Base-by-base conservation (phyloP, 371 early-diverging fungal species). In the Mortierella sp. region DNA sequence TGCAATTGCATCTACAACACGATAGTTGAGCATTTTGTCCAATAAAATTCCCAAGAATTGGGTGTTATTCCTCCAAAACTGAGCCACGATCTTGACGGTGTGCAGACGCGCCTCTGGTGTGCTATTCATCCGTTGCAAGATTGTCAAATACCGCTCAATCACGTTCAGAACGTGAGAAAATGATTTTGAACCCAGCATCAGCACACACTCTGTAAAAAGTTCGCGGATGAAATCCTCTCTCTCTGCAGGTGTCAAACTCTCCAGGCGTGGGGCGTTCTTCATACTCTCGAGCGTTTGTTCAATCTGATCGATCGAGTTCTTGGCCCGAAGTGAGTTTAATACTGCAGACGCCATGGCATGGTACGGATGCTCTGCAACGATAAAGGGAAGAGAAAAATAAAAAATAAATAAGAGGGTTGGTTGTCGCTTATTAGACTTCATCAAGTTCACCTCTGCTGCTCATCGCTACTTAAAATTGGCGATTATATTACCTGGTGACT, bases 111-210 rank as follows among this genome's bases (percentile, higher is more conserved):
- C 88, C 67, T 92, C 92, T 26, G 89, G 86, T 6, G 88, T 87
- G 10, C 75, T 63, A 78, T 93, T 94, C 40, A 92, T 77, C 43
- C 84, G 78, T 39, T 94, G 90, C 64, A 96, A 84, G 16, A 94
- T 86, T 22, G 87, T 84, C 60, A 95, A 78, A 75, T 94, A 94
- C 62, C 95, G 86, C 75, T 98, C 98, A 47, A 97, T 90, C 10
- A 96, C 93, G 75, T 94, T 96, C 73, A 97, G 79, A 52, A 95
- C 89, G 79, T 98, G 98, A 55, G 94, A 94, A 88, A 98, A 97
- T 83, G 94, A 94, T 85, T 97, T 97, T 85, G 93, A 92, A 30
- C 97, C 97, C 28, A 95, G 86, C 62, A 95, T 86, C 68, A 97
- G 85, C 55, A 97, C 87, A 68, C 92, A 93, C 75, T 96, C 93